Conservation (phyloP, 805 yeast species). For the Sugiyamaella boreocaroliniensis region DNA sequence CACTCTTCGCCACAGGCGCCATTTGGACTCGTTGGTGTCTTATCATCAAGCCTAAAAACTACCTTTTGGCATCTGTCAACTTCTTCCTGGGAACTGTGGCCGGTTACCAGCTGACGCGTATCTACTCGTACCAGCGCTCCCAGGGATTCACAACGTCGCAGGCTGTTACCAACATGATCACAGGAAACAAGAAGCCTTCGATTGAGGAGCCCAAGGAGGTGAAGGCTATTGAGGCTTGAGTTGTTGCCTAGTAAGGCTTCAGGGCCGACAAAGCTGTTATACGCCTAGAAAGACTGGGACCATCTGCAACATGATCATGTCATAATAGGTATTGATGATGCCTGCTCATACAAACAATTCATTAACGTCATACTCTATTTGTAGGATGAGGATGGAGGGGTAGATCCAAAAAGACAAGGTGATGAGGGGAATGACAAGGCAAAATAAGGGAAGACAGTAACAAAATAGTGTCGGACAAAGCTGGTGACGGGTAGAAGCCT, state of each 20-base stretch:
- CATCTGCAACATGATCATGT: too few species aligned
- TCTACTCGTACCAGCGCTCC: constrained; percentile 55
- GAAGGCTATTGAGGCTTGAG: not conserved
- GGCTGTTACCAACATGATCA: constrained; percentile 51
- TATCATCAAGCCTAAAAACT: constrained; percentile 83
- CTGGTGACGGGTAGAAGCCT: too few species aligned
- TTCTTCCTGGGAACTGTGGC: constrained; percentile 91
- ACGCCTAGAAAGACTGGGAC: not conserved
- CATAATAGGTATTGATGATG: not conserved
- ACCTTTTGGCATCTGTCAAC: constrained; percentile 83
- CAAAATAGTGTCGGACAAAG: too few species aligned
- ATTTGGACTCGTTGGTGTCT: constrained; percentile 99
- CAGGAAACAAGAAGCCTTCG: constrained; percentile 33
- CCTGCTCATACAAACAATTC: not conserved
- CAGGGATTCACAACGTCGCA: constrained; percentile 58
- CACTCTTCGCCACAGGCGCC: constrained; percentile 83
- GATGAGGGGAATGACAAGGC: too few species aligned
- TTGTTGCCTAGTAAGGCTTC: not conserved
- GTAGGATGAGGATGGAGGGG: too few species aligned
- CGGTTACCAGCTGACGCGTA: constrained; percentile 70
- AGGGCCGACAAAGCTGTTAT: not conserved
- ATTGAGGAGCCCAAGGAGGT: not conserved
- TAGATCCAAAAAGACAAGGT: too few species aligned
- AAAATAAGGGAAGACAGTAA: too few species aligned
- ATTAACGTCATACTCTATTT: too few species aligned